Evolutionary conservation across 192 early-diverging fungal genomes (phyloP), one percentile per base, ranked within the genome.

Genomic region (Linnemannia hyalina): DNA sequence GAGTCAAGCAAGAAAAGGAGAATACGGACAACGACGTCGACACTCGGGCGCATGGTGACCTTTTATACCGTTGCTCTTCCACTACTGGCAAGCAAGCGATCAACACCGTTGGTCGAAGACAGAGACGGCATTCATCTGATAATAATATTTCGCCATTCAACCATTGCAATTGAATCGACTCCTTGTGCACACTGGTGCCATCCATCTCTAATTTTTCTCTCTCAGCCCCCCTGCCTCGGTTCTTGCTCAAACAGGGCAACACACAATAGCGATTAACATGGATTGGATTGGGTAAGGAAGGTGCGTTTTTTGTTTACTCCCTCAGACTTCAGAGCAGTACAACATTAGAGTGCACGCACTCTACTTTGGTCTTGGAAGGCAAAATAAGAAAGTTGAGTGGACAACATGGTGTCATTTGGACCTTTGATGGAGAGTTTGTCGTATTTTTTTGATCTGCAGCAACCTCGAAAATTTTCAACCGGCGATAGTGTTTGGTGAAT

Each of bases 371-470:
- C 15, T 57, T 15, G 3, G 4, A 22, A n/a, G 57, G 6, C 54
- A 73, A 15, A 32, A 46, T n/a, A 32, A 73, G 72, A 20, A 23
- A 41, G 26, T 41, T 47, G 22, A 23, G 32, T 40, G 41, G 18
- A 44, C 29, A 26, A 63, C 36, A 76, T 44, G 57, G 60, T 47
- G 44, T 73, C 41, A 73, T 42, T 47, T 73, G 72, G 26, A 41
- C 26, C 72, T 65, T 65, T 29, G 46, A 47, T 73, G 46, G 16
- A 44, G 71, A 46, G 44, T 42, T 72, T 41, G 11, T 35, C 38
- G 18, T 70, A 41, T n/a, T 49, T 73, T 73, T 29, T 41, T 29
- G 41, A 73, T 74, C 73, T 54, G 52, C 73, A 55, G 29, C 18
- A 65, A 65, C 60, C 60, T 32, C 26, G 9, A 65, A 32, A 26